Conservation (phyloP, 148 eudicot genomes). For the Silene uniflora region DNA sequence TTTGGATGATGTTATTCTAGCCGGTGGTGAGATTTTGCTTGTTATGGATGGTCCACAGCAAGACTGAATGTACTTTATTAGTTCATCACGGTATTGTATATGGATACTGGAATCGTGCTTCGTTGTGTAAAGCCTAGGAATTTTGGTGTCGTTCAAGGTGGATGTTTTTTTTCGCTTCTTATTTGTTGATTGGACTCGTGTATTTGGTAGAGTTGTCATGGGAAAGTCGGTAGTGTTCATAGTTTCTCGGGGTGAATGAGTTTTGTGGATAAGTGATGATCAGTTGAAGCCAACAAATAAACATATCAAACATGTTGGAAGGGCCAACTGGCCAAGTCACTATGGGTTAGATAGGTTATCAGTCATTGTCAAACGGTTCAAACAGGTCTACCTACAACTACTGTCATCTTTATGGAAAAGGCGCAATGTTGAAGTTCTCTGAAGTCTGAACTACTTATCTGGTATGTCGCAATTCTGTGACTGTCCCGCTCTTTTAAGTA, state of each 20-base stretch:
- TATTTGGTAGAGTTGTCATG: too few species aligned
- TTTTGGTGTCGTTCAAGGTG: not conserved
- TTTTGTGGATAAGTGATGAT: not conserved
- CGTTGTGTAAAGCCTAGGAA: not conserved
- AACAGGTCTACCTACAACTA: not conserved
- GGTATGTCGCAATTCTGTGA: not conserved
- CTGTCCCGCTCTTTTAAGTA: not conserved
- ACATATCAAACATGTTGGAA: too few species aligned
- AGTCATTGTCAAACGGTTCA: not conserved
- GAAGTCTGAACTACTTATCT: not conserved
- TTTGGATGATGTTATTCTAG: conserved; percentile 48
- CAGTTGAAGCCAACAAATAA: not conserved
- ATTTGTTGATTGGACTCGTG: too few species aligned
- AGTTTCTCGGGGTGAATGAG: too few species aligned
- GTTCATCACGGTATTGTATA: not conserved
- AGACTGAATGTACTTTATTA: conserved; percentile 13
- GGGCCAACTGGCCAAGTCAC: too few species aligned
- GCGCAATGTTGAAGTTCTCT: not conserved
- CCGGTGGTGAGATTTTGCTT: conserved; percentile 72
- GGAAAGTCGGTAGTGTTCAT: too few species aligned
- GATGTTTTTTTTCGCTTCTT: too few species aligned
- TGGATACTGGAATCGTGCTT: not conserved
- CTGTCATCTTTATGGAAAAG: not conserved
- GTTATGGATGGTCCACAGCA: conserved; percentile 49
- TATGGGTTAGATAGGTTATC: not conserved